Conservation (phyloP, 2,329 filamentous ascomycete species). For the Colletotrichum agaves region DNA sequence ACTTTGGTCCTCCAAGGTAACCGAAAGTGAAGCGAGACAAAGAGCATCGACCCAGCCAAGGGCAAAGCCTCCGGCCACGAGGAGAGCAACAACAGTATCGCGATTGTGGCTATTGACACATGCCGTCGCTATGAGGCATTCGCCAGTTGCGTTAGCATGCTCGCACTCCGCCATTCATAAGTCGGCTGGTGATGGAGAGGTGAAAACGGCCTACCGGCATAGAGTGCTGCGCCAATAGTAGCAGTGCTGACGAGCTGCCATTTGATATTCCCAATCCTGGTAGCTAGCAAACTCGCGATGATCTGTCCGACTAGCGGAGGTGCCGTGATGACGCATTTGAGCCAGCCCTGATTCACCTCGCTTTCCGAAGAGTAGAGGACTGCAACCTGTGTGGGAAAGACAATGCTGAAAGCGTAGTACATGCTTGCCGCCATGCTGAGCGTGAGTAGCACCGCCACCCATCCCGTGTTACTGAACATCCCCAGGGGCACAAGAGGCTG, state of each 20-base stretch:
- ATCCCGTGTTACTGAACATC: slow-evolving; percentile 48
- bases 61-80: slow-evolving; percentile 48
- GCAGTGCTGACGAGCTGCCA: background rate
- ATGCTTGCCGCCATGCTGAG: slow-evolving; percentile 46
- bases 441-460: slow-evolving; percentile 42
- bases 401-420: slow-evolving; percentile 48
- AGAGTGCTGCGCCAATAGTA: background rate
- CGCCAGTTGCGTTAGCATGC: background rate
- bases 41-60: slow-evolving; percentile 48
- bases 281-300: background rate
- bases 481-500: slow-evolving; percentile 49
- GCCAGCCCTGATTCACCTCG: background rate
- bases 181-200: background rate
- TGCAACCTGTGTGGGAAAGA: slow-evolving; percentile 35
- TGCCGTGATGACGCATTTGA: background rate
- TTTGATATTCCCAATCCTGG: background rate
- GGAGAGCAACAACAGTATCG: slow-evolving; percentile 45
- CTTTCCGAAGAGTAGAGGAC: background rate
- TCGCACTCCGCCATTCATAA: background rate
- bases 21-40: slow-evolving; percentile 46
- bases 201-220: background rate
- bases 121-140: background rate
- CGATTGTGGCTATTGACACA: background rate
- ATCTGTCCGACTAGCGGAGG: background rate
- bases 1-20: slow-evolving; percentile 41